Base-by-base conservation (phyloP, 2,329 filamentous ascomycete species). In the Nigrospora osmanthi region DNA sequence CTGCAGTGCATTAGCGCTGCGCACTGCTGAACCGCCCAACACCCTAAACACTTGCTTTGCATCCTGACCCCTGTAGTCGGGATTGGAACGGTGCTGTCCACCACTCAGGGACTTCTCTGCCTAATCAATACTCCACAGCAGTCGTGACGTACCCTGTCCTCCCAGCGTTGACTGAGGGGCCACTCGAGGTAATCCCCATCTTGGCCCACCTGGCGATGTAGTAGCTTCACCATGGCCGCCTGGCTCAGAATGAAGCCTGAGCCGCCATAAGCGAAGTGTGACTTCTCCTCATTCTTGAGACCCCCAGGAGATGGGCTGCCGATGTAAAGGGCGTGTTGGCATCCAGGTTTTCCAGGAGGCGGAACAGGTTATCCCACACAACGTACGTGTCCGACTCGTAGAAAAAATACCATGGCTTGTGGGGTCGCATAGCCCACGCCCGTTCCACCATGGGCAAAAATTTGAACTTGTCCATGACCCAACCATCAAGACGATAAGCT, bases 381-480 rank as follows among this genome's bases (percentile, higher is more conserved):
- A 71, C 44, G 49, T 67, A 76, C 40, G 75, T 79, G 54, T 79
- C 75, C 3, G 73, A 72, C 51, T 79, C 76, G 39, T 75, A 70
- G 55, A 78, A 76, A 43, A 79, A 67, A 52, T 75, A 79, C 68
- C 76, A 78, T 33, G 72, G 64, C 38, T 70, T 69, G 15, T 67
- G 58, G 3, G 69, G 69, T 31, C 70, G 71, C 44, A 61, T 57
- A 30, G 63, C 58, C 60, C 73, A 75, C 1, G 73, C 70, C 28
- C 68, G 60, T 47, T 76, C 71, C 5, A 79, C 61, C 68, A 76
- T 75, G 35, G 75, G 72, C 30, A 79, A 54, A 49, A 78, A 78
- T 56, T 79, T 79, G 66, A 71, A 79, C 54, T 74, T 75, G 58
- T 79, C 75, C 38, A 78, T 63, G 23, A 60, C 67, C 75, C 75